These are phyloP conservation scores for Coemansia sp. DNA, from an alignment of 192 early-diverging fungal genomes.

Conservation along the genomic window DNA sequence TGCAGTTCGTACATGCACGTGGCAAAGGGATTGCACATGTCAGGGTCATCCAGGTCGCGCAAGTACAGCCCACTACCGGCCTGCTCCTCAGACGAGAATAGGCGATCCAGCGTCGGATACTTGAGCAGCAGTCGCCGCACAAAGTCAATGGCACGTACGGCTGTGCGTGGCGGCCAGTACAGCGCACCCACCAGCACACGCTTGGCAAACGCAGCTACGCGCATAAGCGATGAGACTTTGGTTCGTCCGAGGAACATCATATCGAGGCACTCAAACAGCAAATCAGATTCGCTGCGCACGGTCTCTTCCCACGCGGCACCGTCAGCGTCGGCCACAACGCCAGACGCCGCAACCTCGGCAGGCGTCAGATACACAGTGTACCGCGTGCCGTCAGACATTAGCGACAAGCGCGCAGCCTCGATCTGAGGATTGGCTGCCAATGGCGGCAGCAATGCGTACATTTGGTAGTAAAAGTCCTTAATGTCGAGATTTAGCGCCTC, in stretches of 20 bases:
- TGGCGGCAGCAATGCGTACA: conserved; percentile 78
- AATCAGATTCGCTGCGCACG: conserved; percentile 71
- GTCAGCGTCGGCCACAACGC: conserved; percentile 20
- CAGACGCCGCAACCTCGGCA: conserved; percentile 38
- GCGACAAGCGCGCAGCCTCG: conserved; percentile 58
- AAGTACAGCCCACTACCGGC: conserved; percentile 80
- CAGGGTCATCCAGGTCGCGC: conserved; percentile 81
- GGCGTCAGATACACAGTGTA: conserved; percentile 46
- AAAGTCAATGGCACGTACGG: conserved; percentile 65
- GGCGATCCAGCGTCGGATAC: conserved; percentile 62
- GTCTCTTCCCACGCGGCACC: conserved; percentile 54
- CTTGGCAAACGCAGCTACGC: conserved; percentile 88
- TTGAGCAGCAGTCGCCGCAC: conserved; percentile 53
- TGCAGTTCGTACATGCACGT: conserved; percentile 86
- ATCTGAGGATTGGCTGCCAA: conserved; percentile 66
- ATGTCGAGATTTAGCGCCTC: conserved; percentile 91
- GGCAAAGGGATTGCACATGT: conserved; percentile 93
- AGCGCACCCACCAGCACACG: conserved; percentile 70
- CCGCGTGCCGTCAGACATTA: conserved; percentile 48
- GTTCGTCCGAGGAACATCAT: conserved; percentile 79
- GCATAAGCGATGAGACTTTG: conserved; percentile 72
- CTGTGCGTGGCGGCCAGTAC: conserved; percentile 74
- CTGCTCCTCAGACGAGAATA: conserved; percentile 66
- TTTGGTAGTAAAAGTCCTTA: conserved; percentile 83
- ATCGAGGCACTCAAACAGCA: conserved; percentile 82